Evolutionary conservation across 768 basidiomycete genomes (phyloP), one percentile per base, ranked within the genome.

Genomic region (Pleurotus eryngii): DNA sequence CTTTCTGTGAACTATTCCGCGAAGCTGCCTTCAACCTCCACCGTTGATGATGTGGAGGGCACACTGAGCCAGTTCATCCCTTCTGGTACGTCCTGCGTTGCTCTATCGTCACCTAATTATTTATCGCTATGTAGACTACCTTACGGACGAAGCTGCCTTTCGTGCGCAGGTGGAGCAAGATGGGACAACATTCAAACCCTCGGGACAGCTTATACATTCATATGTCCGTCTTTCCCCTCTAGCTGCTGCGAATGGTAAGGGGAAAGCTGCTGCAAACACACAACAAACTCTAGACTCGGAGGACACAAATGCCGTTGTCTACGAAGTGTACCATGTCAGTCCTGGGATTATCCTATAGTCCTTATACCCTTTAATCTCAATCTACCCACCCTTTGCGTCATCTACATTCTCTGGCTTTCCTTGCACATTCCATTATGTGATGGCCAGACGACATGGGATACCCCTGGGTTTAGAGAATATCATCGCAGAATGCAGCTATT

Each of bases 401-500:
- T 35, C 12, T 26, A 15, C 17, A 56, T 26, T 12, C 40, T 51
- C 43, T 18, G 39, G 11, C 17, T 42, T 30, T 17, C 22, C 18
- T 49, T 27, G 17, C 22, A 30, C 39, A 15, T 30, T 51, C n/a
- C 7, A 27, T 3, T 27, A 17, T 37, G 2, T 46, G 22, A 22
- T 37, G 12, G 8, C 42, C 64, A 98, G 95, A 74, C 85, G 17
- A 95, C 86, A 18, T 95, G 91, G 84, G 70, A 84, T 57, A 91
- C 92, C 0, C 82, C 89, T 5, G 95, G 92, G 11, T 98, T 98
- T 74, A 80, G 78, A 67, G 93, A 96, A 70, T 94, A 92, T 59
- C 96, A 98, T 67, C 81, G 89, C 15, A 77, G 84, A 55, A 96
- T 97, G 90, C 97, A 98, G 71, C 68, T 98, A 49, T 98, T 97